Evolutionary conservation across 768 basidiomycete genomes (phyloP).

Genomic region (Boletus sp.): DNA sequence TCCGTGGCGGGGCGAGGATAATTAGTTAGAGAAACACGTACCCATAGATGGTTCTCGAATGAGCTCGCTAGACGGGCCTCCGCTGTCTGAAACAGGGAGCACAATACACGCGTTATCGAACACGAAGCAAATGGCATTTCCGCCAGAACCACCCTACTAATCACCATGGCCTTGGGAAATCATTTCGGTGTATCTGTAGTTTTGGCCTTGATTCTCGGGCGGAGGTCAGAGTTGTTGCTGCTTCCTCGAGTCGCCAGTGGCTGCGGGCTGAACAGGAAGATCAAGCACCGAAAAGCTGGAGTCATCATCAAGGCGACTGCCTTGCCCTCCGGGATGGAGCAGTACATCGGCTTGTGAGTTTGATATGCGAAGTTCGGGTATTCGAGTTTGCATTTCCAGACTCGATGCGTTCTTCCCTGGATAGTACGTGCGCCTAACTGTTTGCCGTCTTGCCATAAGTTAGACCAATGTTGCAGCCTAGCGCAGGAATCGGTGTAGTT

Average conservation of each 20-base stretch:
- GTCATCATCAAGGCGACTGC: background rate
- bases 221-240: background rate
- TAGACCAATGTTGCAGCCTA: background rate
- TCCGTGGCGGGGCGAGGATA: background rate
- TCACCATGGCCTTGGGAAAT: conserved; percentile 31
- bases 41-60: conserved; percentile 48
- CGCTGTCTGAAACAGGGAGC: conserved; percentile 90
- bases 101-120: conserved; percentile 79
- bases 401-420: background rate
- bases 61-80: conserved; percentile 90
- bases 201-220: background rate
- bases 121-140: conserved; percentile 82
- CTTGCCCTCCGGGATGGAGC: background rate
- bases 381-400: background rate
- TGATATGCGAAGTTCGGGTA: background rate
- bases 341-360: background rate
- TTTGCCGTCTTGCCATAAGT: background rate
- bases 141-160: conserved; percentile 82
- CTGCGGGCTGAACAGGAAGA: background rate
- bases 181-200: background rate
- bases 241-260: background rate
- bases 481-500: background rate
- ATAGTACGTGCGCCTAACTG: background rate
- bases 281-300: background rate
- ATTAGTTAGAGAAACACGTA: conserved; percentile 24